phyloP scores from a whole-genome alignment of 2,329 filamentous ascomycete genomes.

The Biscogniauxia mediterranea region DNA sequence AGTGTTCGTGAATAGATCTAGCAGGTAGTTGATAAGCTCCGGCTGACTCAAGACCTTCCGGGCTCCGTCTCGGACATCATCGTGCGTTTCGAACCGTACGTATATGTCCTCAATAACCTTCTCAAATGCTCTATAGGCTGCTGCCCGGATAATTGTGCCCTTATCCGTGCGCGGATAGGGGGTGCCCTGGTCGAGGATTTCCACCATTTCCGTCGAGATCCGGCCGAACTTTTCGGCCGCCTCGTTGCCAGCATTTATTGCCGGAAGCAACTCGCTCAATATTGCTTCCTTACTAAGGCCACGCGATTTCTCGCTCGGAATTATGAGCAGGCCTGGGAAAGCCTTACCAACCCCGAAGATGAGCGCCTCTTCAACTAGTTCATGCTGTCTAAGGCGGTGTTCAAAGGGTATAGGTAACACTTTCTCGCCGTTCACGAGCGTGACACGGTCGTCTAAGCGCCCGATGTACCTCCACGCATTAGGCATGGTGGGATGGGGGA shows the following conservation, averaged over 20 bases:
- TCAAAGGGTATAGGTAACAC: conserved; percentile 49
- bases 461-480: conserved; percentile 46
- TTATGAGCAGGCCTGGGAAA: conserved; percentile 52
- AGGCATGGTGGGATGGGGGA: conserved; percentile 39
- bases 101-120: conserved; percentile 48
- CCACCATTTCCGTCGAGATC: conserved; percentile 52
- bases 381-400: conserved; percentile 50
- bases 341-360: conserved; percentile 55
- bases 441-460: conserved; percentile 45
- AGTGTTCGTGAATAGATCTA: conserved; percentile 10
- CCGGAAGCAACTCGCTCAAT: conserved; percentile 47
- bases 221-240: conserved; percentile 50
- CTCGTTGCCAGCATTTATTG: conserved; percentile 50
- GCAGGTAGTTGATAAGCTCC: conserved; percentile 13
- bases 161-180: conserved; percentile 55
- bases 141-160: conserved; percentile 53
- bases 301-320: conserved; percentile 45
- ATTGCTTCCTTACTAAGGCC: conserved; percentile 43
- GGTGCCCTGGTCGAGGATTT: conserved; percentile 43
- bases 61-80: conserved; percentile 8
- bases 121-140: conserved; percentile 48
- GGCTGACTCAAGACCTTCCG: conserved; percentile 6
- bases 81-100: conserved; percentile 21
- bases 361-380: conserved; percentile 53
- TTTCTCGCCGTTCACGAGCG: conserved; percentile 48